Base-by-base conservation (phyloP, 2,329 filamentous ascomycete genomes). In the Nectriaceae sp. region DNA sequence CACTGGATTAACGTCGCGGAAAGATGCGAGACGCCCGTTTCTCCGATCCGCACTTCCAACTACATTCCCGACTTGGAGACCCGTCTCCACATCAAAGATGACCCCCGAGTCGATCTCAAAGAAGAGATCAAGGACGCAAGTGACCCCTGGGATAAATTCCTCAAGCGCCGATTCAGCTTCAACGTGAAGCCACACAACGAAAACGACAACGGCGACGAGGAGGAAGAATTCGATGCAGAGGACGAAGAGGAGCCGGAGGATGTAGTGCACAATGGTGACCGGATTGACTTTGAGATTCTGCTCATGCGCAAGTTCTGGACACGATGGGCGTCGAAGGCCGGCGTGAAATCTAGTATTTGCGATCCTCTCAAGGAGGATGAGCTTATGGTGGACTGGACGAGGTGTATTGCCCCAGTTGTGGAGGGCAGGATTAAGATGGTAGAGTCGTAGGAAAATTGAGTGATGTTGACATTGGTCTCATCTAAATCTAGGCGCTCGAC, bases 351-450 rank as follows among this genome's bases (percentile, higher is more conserved):
- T 43, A 61, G 67, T 42, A 64, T 74, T 11, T 78, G 73, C 35
- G 79, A 81, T 49, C 76, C 79, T 15, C 77, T 89, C 50, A 75
- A 78, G 48, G 75, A 83, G 42, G 78, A 73, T 1, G 83, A 84
- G 51, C 75, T 75, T 38, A 79, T 84, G 42, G 83, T 87, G 24
- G 79, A 86, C 55, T 96, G 90, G 90, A 93, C 89, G 8, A 83
- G 81, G 52, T 87, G 89, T 2, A 92, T 96, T 66, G 83, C 86
- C 46, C 91, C 91, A 1, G 79, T 80, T 47, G 52, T 93, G 8
- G 90, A 96, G 65, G 90, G 89, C 1, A 80, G 90, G 40, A 95
- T 96, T 36, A 67, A 65, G 24, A 78, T 77, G 65, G 63, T 78
- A 3, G 61, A 51, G 26, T 31, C n/a, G n/a, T n/a, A n/a, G n/a